These are phyloP conservation scores for Pseudocercospora vitis DNA, from an alignment of 2,329 filamentous ascomycete species.

Conservation along the genomic window DNA sequence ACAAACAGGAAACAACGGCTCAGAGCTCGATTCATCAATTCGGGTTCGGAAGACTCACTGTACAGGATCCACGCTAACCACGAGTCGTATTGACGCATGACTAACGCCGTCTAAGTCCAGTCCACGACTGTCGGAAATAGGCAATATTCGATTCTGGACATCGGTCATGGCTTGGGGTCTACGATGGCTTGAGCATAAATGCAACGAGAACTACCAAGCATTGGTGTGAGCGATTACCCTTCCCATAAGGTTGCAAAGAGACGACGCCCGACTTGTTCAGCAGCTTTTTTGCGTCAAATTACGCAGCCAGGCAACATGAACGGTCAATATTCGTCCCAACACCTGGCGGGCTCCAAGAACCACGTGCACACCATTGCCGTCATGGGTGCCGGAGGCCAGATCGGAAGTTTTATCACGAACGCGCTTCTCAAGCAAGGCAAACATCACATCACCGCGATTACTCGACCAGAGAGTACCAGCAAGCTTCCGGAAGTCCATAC, in stretches of 20 bases:
- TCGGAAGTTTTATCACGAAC: conserved; percentile 37
- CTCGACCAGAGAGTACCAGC: conserved; percentile 46
- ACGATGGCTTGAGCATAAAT: background rate
- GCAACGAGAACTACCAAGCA: background rate
- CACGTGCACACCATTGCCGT: conserved; percentile 41
- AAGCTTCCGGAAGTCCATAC: conserved; percentile 24
- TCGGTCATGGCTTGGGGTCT: background rate
- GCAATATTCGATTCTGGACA: background rate
- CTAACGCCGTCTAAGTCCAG: background rate
- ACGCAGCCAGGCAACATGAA: no score
- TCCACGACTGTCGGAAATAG: background rate
- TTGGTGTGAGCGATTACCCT: background rate
- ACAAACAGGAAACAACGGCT: background rate
- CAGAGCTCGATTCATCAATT: background rate
- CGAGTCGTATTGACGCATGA: background rate
- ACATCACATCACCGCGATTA: conserved; percentile 42
- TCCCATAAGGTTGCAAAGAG: no score
- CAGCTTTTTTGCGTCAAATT: no score
- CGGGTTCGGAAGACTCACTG: background rate
- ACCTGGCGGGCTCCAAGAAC: conserved; percentile 18
- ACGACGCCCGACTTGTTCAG: no score
- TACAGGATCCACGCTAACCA: conserved; percentile 2
- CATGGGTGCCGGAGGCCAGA: conserved; percentile 39
- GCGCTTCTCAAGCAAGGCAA: conserved; percentile 36
- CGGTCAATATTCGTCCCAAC: conserved; percentile 3